Evolutionary conservation across 306 rosid genomes (phyloP).

Genomic region (Prunus persica): DNA sequence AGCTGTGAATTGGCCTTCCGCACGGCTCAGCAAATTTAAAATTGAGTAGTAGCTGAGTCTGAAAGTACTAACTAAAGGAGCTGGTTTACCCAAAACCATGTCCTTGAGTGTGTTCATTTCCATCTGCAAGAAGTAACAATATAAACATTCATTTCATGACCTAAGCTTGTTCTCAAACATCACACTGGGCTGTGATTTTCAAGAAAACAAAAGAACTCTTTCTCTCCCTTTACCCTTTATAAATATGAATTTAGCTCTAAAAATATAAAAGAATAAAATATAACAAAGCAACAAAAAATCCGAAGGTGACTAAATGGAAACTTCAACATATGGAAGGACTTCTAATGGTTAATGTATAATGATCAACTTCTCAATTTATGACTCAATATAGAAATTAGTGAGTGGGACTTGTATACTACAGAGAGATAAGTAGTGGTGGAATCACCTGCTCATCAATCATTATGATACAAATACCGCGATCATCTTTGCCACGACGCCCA

Average conservation of each 20-base stretch:
- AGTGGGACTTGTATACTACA: not conserved
- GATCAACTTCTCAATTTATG: not conserved
- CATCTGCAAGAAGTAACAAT: constrained; percentile 55
- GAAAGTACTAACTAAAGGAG: constrained; percentile 94
- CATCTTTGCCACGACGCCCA: constrained; percentile 99
- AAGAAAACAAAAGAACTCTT: not conserved
- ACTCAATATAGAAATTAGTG: constrained; percentile 1
- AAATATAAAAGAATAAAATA: not conserved
- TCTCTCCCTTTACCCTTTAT: not conserved
- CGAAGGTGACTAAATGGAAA: not conserved
- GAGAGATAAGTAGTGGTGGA: constrained; percentile 17
- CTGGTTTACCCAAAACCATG: constrained; percentile 97
- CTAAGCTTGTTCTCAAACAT: constrained; percentile 14
- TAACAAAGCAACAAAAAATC: not conserved
- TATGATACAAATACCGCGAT: constrained; percentile 90
- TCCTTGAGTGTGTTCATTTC: constrained; percentile 91
- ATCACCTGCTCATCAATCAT: constrained; percentile 95
- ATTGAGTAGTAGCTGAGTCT: constrained; percentile 98
- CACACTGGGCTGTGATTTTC: constrained; percentile 12
- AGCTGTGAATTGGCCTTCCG: constrained; percentile 97
- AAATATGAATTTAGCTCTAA: constrained; percentile 2
- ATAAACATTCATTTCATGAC: constrained; percentile 10
- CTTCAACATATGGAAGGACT: not conserved
- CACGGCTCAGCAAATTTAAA: constrained; percentile 95
- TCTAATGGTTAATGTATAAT: not conserved